Evolutionary conservation across 2,329 filamentous ascomycete species (phyloP).

Genomic region (Pseudogymnoascus sp.): DNA sequence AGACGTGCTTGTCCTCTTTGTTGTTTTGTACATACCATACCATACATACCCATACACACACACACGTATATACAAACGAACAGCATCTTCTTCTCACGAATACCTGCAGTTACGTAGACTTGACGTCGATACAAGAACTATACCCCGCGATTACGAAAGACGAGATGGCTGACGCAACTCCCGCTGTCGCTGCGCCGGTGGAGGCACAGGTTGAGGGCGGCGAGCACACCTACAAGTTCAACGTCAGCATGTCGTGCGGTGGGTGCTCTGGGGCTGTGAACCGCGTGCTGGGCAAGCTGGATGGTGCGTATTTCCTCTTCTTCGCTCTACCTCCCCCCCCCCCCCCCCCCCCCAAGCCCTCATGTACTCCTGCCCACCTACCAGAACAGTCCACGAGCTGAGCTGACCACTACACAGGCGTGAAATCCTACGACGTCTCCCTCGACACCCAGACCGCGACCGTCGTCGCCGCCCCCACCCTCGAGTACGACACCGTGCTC

Average conservation of each 20-base stretch:
- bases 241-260: slow-evolving; percentile 87
- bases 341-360: neutral
- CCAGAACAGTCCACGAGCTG: neutral
- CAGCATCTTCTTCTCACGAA: neutral
- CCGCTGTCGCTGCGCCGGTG: neutral
- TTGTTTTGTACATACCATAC: neutral
- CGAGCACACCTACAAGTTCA: slow-evolving; percentile 83
- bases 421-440: slow-evolving; percentile 78
- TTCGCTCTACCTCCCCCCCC: neutral
- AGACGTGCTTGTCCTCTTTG: neutral
- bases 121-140: neutral
- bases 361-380: neutral
- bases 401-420: slow-evolving; percentile 45
- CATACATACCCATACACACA: neutral
- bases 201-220: neutral
- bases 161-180: neutral
- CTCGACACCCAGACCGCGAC: slow-evolving; percentile 79
- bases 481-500: slow-evolving; percentile 74
- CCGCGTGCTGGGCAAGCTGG: slow-evolving; percentile 83
- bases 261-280: slow-evolving; percentile 94
- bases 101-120: neutral
- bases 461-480: slow-evolving; percentile 58
- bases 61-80: neutral
- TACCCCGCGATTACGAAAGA: neutral
- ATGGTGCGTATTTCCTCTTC: slow-evolving; percentile 50